Evolutionary conservation across 108 stramenopile species (phyloP).

Genomic region (Licmophora abbreviata): DNA sequence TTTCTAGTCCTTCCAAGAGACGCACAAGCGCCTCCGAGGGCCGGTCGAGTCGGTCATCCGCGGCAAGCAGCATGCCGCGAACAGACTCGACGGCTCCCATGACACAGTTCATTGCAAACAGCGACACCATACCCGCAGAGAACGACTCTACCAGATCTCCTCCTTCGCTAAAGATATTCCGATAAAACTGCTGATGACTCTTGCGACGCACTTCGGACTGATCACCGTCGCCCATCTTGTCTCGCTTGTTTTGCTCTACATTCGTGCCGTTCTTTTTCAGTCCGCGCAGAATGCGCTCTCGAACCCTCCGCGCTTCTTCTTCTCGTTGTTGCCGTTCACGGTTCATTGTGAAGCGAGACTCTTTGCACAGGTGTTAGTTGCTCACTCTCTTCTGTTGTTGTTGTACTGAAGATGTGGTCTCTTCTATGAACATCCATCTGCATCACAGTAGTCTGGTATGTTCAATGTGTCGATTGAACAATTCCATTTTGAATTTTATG

Average conservation of each 20-base stretch:
- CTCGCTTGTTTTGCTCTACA: constrained; percentile 16
- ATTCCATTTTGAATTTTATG: too few relatives aligned
- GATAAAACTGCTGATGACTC: constrained; percentile 5
- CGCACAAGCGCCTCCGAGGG: background rate
- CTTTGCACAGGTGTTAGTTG: too few relatives aligned
- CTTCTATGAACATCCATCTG: too few relatives aligned
- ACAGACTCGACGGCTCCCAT: constrained; percentile 9
- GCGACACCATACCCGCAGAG: background rate
- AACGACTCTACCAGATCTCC: constrained; percentile 19
- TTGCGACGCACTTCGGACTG: constrained; percentile 8
- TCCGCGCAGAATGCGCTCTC: constrained; percentile 8
- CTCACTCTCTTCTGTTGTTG: too few relatives aligned
- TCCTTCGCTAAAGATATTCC: constrained; percentile 18
- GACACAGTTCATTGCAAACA: constrained; percentile 13
- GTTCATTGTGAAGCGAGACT: too few relatives aligned
- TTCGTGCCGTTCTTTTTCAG: constrained; percentile 25
- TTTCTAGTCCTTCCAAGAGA: constrained; percentile 23
- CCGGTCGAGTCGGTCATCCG: too few relatives aligned
- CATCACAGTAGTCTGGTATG: too few relatives aligned
- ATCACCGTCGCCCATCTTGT: constrained; percentile 37
- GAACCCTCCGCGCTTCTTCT: too few relatives aligned
- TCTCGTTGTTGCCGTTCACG: too few relatives aligned
- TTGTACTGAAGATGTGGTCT: too few relatives aligned
- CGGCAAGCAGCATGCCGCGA: constrained; percentile 1
- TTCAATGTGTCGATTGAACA: too few relatives aligned